Base-by-base conservation (phyloP, 2,329 filamentous ascomycete genomes). In the Clathrospora elynae region DNA sequence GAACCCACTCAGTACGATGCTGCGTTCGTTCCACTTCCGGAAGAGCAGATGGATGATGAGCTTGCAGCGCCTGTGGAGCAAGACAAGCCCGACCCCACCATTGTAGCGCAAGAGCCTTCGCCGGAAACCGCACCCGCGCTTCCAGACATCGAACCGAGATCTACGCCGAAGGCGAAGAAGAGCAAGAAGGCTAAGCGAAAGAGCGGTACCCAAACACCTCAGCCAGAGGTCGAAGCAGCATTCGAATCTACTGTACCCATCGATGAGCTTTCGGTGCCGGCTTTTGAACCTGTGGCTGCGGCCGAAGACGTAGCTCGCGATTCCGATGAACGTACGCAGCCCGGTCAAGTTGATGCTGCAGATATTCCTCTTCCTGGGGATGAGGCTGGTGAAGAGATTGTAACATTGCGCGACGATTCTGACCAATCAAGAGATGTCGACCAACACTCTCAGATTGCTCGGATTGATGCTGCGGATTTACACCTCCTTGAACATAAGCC, bases 141-240 rank as follows among this genome's bases (percentile, higher is more conserved):
- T 23, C 13, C 14, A 24, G 33, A 42, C 17, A 12, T 22, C 17
- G 33, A 37, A 6, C 7, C 13, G 4, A 11, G 14, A n/a, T 8
- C n/a, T 24, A 42, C 28, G 8, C 28, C 40, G 4, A 48, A 48
- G 22, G 17, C 10, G n/a, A 46, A 49, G 9, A 49, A 46, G 19
- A 22, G 19, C 11, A 49, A 46, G 42, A 49, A 49, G 29, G 35
- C 8, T 22, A 47, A 43, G 32, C 28, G 18, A 9, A 43, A 50
- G 37, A 43, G 38, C 19, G 39, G 31, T 5, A 22, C 24, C 10
- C 9, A 24, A 14, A 46, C 32, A 16, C 32, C 42, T 11, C 29
- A 34, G n/a, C 28, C 32, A 22, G 35, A 44, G 16, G 10, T 16
- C 14, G 42, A 50, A 20, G 9, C 18, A 1, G 29, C 35, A 23